Percentiles rank a stretch among this genome's conserved stretches.
Evolutionary conservation across 805 yeast genomes (phyloP).

Genomic region (Torulaspora gathmanii): DNA sequence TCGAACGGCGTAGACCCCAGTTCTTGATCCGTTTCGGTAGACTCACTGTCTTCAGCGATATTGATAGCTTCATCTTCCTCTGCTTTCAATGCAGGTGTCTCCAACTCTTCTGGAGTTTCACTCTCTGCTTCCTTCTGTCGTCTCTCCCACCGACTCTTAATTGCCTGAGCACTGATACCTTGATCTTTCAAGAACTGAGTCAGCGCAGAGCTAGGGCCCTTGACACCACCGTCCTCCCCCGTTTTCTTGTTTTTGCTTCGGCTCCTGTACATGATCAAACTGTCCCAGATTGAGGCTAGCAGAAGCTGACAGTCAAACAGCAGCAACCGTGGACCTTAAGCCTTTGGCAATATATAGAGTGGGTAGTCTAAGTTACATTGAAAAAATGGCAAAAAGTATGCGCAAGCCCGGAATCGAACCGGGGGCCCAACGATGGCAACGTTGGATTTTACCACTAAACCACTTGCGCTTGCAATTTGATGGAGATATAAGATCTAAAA

Average conservation of each 20-base stretch:
- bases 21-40: slow-evolving; percentile 17
- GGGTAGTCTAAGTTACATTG: not conserved
- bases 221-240: slow-evolving; percentile 32
- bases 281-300: no score
- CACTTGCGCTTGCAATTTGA: slow-evolving; percentile 20
- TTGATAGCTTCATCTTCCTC: slow-evolving; percentile 16
- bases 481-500: no score
- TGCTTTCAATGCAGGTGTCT: slow-evolving; percentile 19
- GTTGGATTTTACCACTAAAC: slow-evolving; percentile 29
- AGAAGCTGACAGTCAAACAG: not conserved
- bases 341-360: not conserved
- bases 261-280: slow-evolving; percentile 25
- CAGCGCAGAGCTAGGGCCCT: slow-evolving; percentile 75
- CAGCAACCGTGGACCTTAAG: not conserved
- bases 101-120: slow-evolving; percentile 8
- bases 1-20: slow-evolving; percentile 7
- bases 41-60: slow-evolving; percentile 12
- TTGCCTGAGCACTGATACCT: slow-evolving; percentile 81
- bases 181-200: slow-evolving; percentile 84
- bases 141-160: slow-evolving; percentile 47
- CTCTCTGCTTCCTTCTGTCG: slow-evolving; percentile 26
- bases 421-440: slow-evolving; percentile 31
- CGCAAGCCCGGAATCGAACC: slow-evolving; percentile 31
- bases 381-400: slow-evolving; percentile 9
- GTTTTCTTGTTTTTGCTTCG: slow-evolving; percentile 21